Conservation (phyloP, 2,329 filamentous ascomycete species). For the Harringtonia lauricola region DNA sequence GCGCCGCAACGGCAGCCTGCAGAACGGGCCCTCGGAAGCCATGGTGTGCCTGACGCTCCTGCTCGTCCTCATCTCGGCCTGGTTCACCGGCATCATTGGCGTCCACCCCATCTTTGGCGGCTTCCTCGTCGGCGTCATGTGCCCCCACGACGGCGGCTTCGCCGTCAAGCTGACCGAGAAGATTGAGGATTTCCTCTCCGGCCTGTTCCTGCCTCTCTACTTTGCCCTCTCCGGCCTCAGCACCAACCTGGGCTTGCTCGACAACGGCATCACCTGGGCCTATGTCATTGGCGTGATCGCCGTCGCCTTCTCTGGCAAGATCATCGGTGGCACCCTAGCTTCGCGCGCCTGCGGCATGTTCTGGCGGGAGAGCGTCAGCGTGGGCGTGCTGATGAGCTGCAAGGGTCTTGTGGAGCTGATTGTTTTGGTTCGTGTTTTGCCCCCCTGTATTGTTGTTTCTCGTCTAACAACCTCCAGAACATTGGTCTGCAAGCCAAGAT, state of each 20-base stretch:
- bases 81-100: constrained; percentile 81
- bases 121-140: constrained; percentile 81
- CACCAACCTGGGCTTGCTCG: constrained; percentile 75
- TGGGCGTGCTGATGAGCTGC: constrained; percentile 90
- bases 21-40: constrained; percentile 79
- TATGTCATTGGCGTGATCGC: constrained; percentile 78
- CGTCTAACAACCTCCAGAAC: constrained; percentile 27
- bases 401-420: constrained; percentile 93
- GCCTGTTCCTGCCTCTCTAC: constrained; percentile 80
- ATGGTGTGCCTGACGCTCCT: constrained; percentile 76
- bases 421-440: constrained; percentile 55
- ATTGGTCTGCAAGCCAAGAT: constrained; percentile 77
- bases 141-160: constrained; percentile 81
- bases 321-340: constrained; percentile 70
- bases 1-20: constrained; percentile 61
- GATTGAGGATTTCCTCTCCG: constrained; percentile 80
- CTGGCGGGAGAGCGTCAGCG: constrained; percentile 83
- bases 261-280: constrained; percentile 75
- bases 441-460: constrained; percentile 6
- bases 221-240: constrained; percentile 86
- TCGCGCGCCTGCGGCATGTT: constrained; percentile 66
- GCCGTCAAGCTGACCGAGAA: constrained; percentile 88
- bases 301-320: constrained; percentile 77
- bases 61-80: constrained; percentile 66
- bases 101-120: constrained; percentile 92